Conservation (phyloP, 2,329 filamentous ascomycete species). For the Fusarium sp. region DNA sequence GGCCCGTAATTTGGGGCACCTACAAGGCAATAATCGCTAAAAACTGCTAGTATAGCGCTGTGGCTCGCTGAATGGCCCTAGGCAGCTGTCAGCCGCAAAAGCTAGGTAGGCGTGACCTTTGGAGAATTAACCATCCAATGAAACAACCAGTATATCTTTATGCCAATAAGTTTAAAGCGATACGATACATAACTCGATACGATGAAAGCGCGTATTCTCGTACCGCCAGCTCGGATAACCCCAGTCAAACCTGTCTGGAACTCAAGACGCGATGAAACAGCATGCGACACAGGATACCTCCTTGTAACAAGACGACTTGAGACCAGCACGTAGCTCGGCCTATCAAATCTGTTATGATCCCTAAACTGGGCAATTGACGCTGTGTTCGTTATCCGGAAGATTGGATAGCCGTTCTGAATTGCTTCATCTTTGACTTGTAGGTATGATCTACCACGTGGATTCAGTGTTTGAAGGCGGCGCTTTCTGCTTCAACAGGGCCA, state of each 20-base stretch:
- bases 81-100: not conserved
- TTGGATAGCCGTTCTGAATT: not conserved
- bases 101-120: not conserved
- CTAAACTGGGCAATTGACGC: rapidly evolving
- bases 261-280: constrained; percentile 15
- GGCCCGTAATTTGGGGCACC: not conserved
- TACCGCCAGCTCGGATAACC: not conserved
- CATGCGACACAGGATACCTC: constrained; percentile 14
- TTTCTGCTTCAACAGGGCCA: not conserved
- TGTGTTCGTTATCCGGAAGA: not conserved
- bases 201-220: not conserved
- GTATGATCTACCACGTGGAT: not conserved
- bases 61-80: not conserved
- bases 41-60: not conserved
- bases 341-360: not conserved
- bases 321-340: not conserved
- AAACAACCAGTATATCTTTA: not conserved
- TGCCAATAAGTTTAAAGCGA: not conserved
- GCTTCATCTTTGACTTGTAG: not conserved
- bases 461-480: not conserved
- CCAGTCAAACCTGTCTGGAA: not conserved
- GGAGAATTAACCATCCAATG: rapidly evolving
- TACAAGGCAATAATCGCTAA: not conserved
- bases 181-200: rapidly evolving
- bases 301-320: constrained; percentile 3